phyloP scores from a whole-genome alignment of 441 rosid species.

The Corymbia calophylla region DNA sequence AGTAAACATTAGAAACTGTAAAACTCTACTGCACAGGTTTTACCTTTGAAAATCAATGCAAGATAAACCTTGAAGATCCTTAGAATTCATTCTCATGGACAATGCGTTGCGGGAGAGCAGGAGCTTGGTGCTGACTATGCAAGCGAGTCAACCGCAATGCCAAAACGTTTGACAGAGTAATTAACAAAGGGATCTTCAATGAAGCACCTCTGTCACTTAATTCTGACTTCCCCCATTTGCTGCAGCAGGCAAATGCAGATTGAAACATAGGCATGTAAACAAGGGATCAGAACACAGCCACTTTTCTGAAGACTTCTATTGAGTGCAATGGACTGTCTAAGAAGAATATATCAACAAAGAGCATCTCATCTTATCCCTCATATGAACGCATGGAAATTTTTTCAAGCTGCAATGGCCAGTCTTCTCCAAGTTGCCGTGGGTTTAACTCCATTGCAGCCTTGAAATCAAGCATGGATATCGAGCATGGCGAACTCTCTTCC shows the following conservation, averaged over 20 bases:
- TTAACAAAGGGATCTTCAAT: background rate
- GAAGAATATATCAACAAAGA: background rate
- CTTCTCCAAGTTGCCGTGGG: constrained; percentile 33
- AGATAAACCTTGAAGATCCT: background rate
- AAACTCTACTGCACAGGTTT: background rate
- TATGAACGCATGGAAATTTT: constrained; percentile 19
- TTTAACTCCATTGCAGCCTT: constrained; percentile 37
- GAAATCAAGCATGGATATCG: constrained; percentile 47
- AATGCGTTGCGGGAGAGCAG: background rate
- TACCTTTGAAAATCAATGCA: background rate
- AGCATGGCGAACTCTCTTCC: constrained; percentile 28
- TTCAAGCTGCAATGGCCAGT: constrained; percentile 36
- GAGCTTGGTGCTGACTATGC: background rate
- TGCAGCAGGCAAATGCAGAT: background rate
- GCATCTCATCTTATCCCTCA: constrained; percentile 15
- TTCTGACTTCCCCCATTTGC: background rate
- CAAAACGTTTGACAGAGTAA: background rate
- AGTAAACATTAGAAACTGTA: background rate
- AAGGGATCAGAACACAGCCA: background rate
- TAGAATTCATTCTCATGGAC: background rate
- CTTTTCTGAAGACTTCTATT: background rate
- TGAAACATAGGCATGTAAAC: background rate
- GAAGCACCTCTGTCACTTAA: background rate
- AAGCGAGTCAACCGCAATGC: background rate
- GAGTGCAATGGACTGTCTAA: background rate